Conservation (phyloP, 2,329 filamentous ascomycete species). For the Nigrospora osmanthi region DNA sequence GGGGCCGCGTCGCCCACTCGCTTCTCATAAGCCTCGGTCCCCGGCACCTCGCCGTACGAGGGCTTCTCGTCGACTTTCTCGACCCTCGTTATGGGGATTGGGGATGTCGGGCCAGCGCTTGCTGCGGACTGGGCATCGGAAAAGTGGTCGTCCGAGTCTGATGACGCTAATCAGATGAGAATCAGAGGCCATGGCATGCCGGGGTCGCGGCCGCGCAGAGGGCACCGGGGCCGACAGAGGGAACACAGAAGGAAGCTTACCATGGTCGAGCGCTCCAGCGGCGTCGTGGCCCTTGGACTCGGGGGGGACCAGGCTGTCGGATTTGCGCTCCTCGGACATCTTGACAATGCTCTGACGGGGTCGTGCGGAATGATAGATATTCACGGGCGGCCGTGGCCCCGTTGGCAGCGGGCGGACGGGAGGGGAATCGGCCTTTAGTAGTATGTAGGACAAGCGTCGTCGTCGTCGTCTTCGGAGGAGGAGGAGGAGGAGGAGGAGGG, state of each 20-base stretch:
- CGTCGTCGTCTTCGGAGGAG: too few species aligned
- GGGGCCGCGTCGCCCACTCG: slow-evolving; percentile 50
- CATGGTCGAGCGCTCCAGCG: slow-evolving; percentile 52
- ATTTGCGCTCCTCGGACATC: slow-evolving; percentile 19
- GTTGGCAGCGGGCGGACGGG: too few species aligned
- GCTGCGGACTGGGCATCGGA: slow-evolving; percentile 52
- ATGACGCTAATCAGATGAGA: slow-evolving; percentile 30
- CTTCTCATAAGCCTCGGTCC: slow-evolving; percentile 48
- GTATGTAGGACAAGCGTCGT: too few species aligned
- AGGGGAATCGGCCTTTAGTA: too few species aligned
- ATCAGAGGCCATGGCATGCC: too few species aligned
- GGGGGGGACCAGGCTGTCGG: slow-evolving; percentile 21
- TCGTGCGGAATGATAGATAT: too few species aligned
- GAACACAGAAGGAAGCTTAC: slow-evolving; percentile 23
- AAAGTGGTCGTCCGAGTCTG: slow-evolving; percentile 63
- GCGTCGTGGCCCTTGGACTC: slow-evolving; percentile 35
- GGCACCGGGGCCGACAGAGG: background rate
- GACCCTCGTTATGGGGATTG: slow-evolving; percentile 50
- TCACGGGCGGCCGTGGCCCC: too few species aligned
- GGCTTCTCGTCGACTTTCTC: slow-evolving; percentile 51
- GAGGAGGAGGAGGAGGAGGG: too few species aligned
- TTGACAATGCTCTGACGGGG: background rate
- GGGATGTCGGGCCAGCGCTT: slow-evolving; percentile 35
- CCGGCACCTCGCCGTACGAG: slow-evolving; percentile 54
- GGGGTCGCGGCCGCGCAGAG: background rate